Conservation (phyloP, 148 eudicot species). For the Cornus suecica region DNA sequence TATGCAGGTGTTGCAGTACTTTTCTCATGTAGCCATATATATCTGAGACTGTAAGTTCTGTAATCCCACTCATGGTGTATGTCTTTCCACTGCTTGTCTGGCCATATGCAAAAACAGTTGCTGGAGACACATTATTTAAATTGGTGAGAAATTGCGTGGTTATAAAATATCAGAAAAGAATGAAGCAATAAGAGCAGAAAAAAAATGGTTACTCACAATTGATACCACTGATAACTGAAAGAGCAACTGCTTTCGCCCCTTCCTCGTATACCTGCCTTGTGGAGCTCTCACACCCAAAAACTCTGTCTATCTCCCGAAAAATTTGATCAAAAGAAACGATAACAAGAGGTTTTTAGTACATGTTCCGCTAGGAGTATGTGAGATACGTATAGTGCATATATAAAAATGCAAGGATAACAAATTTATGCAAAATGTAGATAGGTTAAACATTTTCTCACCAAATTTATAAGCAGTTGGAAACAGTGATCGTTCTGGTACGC, state of each 20-base stretch:
- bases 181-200: conserved; percentile 3
- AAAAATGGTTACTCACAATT: conserved; percentile 61
- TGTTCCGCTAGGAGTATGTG: neutral
- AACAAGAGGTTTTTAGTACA: neutral
- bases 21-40: conserved; percentile 53
- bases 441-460: conserved; percentile 37
- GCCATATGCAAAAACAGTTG: conserved; percentile 86
- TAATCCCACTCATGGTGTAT: conserved; percentile 76
- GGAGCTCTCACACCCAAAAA: conserved; percentile 57
- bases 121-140: conserved; percentile 27
- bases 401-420: neutral
- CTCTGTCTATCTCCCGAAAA: conserved; percentile 49
- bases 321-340: neutral
- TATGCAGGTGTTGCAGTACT: conserved; percentile 32
- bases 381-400: too few relatives aligned
- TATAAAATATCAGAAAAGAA: neutral
- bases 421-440: neutral
- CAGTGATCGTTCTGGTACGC: conserved; percentile 49
- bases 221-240: conserved; percentile 72
- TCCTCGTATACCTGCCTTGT: conserved; percentile 75
- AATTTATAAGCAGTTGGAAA: conserved; percentile 58
- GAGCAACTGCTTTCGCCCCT: conserved; percentile 70
- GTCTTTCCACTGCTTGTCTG: conserved; percentile 97
- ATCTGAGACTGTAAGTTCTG: conserved; percentile 61
- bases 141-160: neutral